Conservation (phyloP, 2,329 filamentous ascomycete species). For the Monilinia laxa region DNA sequence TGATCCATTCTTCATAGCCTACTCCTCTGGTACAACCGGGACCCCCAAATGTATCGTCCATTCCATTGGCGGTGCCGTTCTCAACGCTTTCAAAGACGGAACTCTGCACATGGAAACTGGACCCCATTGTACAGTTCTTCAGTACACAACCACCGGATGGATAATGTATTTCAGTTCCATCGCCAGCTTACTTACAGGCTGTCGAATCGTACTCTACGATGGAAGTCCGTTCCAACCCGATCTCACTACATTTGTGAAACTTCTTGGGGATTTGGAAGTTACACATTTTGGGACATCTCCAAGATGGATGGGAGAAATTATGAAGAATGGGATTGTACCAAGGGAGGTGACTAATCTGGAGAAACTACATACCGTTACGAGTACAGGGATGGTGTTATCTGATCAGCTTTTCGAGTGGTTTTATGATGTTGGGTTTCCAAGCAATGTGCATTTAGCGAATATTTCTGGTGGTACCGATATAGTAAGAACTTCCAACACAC, state of each 20-base stretch:
- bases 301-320: constrained; percentile 72
- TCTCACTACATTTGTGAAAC: constrained; percentile 59
- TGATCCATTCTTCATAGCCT: constrained; percentile 76
- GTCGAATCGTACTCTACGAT: constrained; percentile 71
- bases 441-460: constrained; percentile 65
- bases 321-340: constrained; percentile 62
- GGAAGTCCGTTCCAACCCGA: constrained; percentile 77
- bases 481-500: constrained; percentile 44
- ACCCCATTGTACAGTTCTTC: constrained; percentile 46
- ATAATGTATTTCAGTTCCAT: constrained; percentile 79
- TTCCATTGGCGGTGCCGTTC: constrained; percentile 62
- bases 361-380: constrained; percentile 59
- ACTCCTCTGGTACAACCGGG: constrained; percentile 78
- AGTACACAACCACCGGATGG: constrained; percentile 72
- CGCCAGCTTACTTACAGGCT: constrained; percentile 58
- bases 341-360: constrained; percentile 59
- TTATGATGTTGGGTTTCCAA: constrained; percentile 65
- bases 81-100: constrained; percentile 62
- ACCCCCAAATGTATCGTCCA: constrained; percentile 86
- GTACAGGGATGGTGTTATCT: constrained; percentile 79
- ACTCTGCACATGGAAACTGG: constrained; percentile 51
- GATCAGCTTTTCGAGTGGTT: constrained; percentile 79
- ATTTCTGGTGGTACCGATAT: constrained; percentile 79
- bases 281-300: constrained; percentile 73
- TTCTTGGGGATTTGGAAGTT: constrained; percentile 58